Evolutionary conservation across 176 grass and related monocot species (phyloP).

Genomic region (Panicum miliaceum): DNA sequence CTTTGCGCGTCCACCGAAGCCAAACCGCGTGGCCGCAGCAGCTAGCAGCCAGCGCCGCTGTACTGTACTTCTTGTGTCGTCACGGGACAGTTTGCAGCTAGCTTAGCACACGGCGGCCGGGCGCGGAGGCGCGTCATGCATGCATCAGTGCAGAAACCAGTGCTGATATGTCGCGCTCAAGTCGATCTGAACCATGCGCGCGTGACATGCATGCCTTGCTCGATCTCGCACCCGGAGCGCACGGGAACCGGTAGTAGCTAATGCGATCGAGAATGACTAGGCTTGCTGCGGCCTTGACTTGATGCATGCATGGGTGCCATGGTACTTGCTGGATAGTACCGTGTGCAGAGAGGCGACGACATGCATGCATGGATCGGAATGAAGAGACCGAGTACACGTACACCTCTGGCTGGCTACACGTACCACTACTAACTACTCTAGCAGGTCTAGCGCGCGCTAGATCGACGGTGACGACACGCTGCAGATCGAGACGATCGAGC

Average conservation of each 20-base stretch:
- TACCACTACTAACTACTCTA: not conserved
- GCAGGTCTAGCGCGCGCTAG: not conserved
- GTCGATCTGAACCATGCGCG: not conserved
- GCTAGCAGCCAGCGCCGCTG: too few relatives aligned
- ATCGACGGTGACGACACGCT: conserved; percentile 1
- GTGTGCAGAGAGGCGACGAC: too few relatives aligned
- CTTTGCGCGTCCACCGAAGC: not conserved
- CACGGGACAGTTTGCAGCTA: not conserved
- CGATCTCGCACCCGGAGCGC: not conserved
- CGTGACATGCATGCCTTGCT: not conserved
- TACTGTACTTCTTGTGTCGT: not conserved
- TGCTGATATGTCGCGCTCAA: not conserved
- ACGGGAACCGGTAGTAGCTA: not conserved
- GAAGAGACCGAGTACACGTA: too few relatives aligned
- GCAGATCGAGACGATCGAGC: too few relatives aligned
- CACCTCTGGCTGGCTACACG: not conserved
- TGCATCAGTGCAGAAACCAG: not conserved
- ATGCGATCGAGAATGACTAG: not conserved
- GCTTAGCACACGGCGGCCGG: too few relatives aligned
- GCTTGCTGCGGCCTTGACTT: not conserved
- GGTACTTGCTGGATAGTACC: too few relatives aligned
- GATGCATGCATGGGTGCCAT: not conserved
- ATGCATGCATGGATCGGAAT: too few relatives aligned
- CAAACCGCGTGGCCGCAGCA: not conserved
- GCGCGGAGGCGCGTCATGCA: not conserved